phyloP scores from a whole-genome alignment of 2,329 filamentous ascomycete species.

The Penicillium sp. region DNA sequence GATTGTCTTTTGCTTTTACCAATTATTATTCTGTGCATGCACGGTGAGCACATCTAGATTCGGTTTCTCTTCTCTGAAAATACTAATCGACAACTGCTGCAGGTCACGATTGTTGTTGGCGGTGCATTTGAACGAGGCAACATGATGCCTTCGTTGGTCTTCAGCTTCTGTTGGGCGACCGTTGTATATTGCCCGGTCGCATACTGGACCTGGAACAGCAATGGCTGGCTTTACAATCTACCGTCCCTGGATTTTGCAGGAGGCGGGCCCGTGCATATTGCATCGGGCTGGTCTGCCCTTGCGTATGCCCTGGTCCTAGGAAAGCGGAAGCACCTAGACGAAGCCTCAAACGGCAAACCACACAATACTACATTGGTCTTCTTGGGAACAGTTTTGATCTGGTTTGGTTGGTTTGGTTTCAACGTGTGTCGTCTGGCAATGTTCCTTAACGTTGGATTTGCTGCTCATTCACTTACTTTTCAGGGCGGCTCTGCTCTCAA shows the following conservation, averaged over 20 bases:
- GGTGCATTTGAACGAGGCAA: constrained; percentile 68
- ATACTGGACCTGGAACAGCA: constrained; percentile 77
- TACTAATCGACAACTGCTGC: neutral
- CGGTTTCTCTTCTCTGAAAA: neutral
- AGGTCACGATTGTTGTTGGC: constrained; percentile 67
- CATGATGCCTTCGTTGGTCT: constrained; percentile 67
- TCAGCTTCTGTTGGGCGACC: constrained; percentile 73
- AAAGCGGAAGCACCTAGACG: constrained; percentile 62
- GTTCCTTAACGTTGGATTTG: neutral
- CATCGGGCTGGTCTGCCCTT: constrained; percentile 71
- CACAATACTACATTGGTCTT: constrained; percentile 77
- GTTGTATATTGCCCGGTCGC: constrained; percentile 75
- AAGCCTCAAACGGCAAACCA: constrained; percentile 59
- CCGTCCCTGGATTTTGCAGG: constrained; percentile 76
- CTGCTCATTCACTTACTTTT: neutral
- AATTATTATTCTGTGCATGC: constrained; percentile 63
- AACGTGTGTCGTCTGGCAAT: constrained; percentile 42
- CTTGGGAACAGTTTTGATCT: constrained; percentile 63
- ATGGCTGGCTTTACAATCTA: constrained; percentile 71
- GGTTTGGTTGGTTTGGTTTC: constrained; percentile 61
- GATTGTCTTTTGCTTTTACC: constrained; percentile 69
- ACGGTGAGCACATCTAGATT: constrained; percentile 31
- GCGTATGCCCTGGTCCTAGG: constrained; percentile 76
- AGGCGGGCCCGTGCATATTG: constrained; percentile 75
- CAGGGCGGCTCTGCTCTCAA: constrained; percentile 59